phyloP scores from a whole-genome alignment of 805 yeast species.

The Saccharomycopsis microspora region DNA sequence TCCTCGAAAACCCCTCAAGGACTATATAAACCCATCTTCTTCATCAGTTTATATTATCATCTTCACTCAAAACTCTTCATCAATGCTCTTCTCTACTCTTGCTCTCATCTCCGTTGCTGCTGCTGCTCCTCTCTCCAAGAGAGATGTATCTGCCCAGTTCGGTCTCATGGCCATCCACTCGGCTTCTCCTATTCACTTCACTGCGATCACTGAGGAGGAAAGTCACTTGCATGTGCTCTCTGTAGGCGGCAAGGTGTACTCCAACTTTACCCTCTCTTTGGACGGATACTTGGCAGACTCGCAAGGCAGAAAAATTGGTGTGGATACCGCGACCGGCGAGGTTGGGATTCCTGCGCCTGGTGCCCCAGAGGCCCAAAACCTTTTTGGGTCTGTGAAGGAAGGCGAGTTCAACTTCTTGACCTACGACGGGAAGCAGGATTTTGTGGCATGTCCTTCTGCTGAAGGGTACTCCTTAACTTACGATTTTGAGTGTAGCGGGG shows the following conservation, averaged over 20 bases:
- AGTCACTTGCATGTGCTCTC: slow-evolving; percentile 1
- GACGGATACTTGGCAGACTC: neutral
- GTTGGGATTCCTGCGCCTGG: neutral
- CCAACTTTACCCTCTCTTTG: too few species aligned
- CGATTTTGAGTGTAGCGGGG: neutral
- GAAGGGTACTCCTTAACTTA: slow-evolving; percentile 1
- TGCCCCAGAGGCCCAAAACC: slow-evolving; percentile 1
- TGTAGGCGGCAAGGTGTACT: neutral
- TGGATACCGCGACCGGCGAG: slow-evolving; percentile 1
- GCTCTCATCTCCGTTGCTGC: too few species aligned
- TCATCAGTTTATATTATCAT: too few species aligned
- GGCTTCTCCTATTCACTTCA: neutral
- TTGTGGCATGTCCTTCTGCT: slow-evolving; percentile 1
- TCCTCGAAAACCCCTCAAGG: too few species aligned
- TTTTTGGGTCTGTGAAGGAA: neutral
- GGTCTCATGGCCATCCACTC: slow-evolving; percentile 5
- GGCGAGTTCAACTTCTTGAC: too few species aligned
- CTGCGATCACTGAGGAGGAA: neutral
- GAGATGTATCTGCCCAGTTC: neutral
- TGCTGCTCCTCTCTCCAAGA: too few species aligned
- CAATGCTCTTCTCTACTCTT: too few species aligned
- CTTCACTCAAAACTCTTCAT: too few species aligned
- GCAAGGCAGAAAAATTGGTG: neutral
- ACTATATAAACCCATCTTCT: too few species aligned
- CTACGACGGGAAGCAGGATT: neutral